These are phyloP conservation scores for Clarireedia hainanense DNA, from an alignment of 2,329 filamentous ascomycete genomes.

Conservation along the genomic window DNA sequence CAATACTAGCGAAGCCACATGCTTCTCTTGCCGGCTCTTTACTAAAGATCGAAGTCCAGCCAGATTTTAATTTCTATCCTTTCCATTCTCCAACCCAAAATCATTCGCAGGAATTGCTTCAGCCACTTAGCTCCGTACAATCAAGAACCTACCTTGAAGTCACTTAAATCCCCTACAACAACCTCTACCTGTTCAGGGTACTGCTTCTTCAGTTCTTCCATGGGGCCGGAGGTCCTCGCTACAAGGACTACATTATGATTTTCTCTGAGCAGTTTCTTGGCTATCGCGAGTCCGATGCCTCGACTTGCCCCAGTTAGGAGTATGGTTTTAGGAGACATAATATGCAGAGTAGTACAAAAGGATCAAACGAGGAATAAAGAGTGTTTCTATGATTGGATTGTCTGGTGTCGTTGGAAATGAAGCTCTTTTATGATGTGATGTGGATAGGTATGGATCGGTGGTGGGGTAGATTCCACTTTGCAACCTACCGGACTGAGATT, in stretches of 20 bases:
- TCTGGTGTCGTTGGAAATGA: background rate
- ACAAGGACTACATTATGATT: constrained; percentile 53
- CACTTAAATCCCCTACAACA: constrained; percentile 47
- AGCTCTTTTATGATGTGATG: background rate
- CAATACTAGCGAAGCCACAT: too few species aligned
- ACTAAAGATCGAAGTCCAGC: too few species aligned
- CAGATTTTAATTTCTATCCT: background rate
- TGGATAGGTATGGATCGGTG: background rate
- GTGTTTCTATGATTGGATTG: background rate
- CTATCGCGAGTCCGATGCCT: constrained; percentile 52
- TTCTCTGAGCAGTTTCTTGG: constrained; percentile 42
- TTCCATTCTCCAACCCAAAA: background rate
- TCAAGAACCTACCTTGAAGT: constrained; percentile 37
- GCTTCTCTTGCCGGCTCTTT: too few species aligned
- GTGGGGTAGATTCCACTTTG: background rate
- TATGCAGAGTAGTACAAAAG: too few species aligned
- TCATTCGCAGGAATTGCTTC: background rate
- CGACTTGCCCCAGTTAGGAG: constrained; percentile 61
- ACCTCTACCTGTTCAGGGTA: constrained; percentile 47
- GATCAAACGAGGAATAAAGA: too few species aligned
- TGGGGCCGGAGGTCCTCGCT: constrained; percentile 42
- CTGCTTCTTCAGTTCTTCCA: constrained; percentile 44
- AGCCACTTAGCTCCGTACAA: background rate
- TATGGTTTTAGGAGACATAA: constrained; percentile 54
- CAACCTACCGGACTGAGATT: too few species aligned